Percentiles rank a stretch among this genome's conserved stretches.
phyloP scores from a whole-genome alignment of 2,329 filamentous ascomycete species.

The Arthrinium puccinioides region DNA sequence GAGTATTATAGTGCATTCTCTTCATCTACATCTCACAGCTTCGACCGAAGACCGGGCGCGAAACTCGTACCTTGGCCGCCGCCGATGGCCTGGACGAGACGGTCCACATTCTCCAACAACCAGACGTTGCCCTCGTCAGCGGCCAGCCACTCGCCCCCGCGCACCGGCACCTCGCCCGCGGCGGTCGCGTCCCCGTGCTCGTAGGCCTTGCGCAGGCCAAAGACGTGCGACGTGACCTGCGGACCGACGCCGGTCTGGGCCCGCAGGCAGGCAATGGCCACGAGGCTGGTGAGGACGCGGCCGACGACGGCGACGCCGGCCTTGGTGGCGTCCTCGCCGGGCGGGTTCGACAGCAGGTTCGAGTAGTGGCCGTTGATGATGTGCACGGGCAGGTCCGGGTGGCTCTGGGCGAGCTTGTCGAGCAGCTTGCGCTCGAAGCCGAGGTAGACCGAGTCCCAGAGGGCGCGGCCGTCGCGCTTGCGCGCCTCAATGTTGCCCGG shows the following conservation, averaged over 20 bases:
- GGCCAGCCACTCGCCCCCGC: constrained; percentile 53
- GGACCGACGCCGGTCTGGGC: constrained; percentile 77
- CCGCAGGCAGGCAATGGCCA: constrained; percentile 67
- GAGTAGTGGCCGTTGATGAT: constrained; percentile 72
- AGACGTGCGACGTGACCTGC: constrained; percentile 75
- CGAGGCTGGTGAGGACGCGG: constrained; percentile 62
- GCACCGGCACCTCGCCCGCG: constrained; percentile 35
- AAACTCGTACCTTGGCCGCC: constrained; percentile 43
- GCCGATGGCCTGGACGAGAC: constrained; percentile 41
- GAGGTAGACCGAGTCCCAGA: constrained; percentile 73
- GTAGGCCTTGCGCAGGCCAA: constrained; percentile 69
- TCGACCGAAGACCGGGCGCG: constrained; percentile 40
- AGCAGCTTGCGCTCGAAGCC: constrained; percentile 68
- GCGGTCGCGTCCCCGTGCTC: constrained; percentile 53
- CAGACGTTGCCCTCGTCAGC: constrained; percentile 58
- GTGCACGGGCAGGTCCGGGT: constrained; percentile 75
- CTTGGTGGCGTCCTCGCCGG: constrained; percentile 23
- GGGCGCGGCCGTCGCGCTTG: constrained; percentile 48
- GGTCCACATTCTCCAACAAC: constrained; percentile 55
- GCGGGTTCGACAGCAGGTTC: constrained; percentile 63
- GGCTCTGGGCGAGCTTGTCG: constrained; percentile 62
- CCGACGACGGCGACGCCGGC: constrained; percentile 46
- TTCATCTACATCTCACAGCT: constrained; percentile 22
- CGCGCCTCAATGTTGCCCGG: constrained; percentile 46
- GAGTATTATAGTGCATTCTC: neutral